phyloP scores from a whole-genome alignment of 805 yeast genomes.

The Metschnikowia similis region DNA sequence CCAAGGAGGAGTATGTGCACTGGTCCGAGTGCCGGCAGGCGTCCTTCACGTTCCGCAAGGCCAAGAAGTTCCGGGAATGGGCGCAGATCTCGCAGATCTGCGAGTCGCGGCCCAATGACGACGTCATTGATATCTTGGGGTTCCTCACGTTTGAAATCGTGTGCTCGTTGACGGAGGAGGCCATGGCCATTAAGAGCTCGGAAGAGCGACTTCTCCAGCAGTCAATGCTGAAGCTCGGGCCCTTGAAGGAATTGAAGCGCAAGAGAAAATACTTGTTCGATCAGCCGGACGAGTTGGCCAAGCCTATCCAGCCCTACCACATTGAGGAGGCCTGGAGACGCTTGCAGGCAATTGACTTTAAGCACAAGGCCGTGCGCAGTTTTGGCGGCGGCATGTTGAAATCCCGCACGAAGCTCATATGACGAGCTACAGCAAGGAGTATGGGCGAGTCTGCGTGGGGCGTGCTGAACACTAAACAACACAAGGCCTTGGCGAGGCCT shows the following conservation, averaged over 20 bases:
- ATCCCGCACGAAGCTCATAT: conserved; percentile 50
- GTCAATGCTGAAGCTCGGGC: conserved; percentile 21
- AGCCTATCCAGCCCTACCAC: conserved; percentile 75
- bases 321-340: conserved; percentile 87
- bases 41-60: conserved; percentile 89
- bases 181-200: conserved; percentile 69
- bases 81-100: conserved; percentile 79
- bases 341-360: conserved; percentile 55
- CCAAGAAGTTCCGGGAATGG: conserved; percentile 95
- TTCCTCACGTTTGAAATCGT: conserved; percentile 95
- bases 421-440: not conserved
- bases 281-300: conserved; percentile 80
- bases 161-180: conserved; percentile 89
- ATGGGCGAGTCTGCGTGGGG: too few species aligned
- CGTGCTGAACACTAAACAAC: too few species aligned
- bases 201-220: conserved; percentile 46
- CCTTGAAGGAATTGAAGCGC: conserved; percentile 26
- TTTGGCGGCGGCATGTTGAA: conserved; percentile 66
- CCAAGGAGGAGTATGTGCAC: conserved; percentile 94
- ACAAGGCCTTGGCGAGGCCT: too few species aligned
- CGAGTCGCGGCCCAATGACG: conserved; percentile 91
- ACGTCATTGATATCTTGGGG: conserved; percentile 92
- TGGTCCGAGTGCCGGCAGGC: conserved; percentile 99
- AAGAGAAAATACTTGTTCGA: conserved; percentile 64
- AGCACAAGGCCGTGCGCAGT: conserved; percentile 60